Evolutionary conservation across 2,329 filamentous ascomycete genomes (phyloP), one percentile per base, ranked within the genome.

Genomic region (Dactylellina leptospora): DNA sequence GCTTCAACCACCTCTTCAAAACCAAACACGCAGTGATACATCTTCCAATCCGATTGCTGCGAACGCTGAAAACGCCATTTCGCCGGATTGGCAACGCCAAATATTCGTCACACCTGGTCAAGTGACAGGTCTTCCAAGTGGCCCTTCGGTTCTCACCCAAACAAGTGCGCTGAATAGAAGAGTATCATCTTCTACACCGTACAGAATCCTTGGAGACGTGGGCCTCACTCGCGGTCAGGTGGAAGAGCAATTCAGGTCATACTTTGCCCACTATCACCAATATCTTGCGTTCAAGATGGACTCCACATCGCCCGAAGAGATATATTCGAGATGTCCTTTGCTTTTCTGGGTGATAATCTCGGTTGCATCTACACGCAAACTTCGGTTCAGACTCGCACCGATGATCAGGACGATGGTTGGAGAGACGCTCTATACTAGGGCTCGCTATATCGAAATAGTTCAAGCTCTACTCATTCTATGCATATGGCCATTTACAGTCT

Each of bases 181-280:
- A 54, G 11, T 25, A 23, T 30, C 48, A 6, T 33, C 54, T 30
- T 53, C 47, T 8, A 63, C 59, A 9, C 59, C 59, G 5, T 63
- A 63, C 33, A 48, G 59, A 36, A 63, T 63, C 22, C 33, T 63
- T 18, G 59, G 59, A 33, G 59, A 63, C 47, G 59, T 63, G 8
- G 59, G 59, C 13, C 59, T 63, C 25, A 63, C 59, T 23, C 59
- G 48, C 11, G 59, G 59, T 9, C 59, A 63, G n/a, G 59, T 63
- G 2, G 59, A 63, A 4, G 59, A 63, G n/a, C 59, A 54, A 18
- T 63, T 63, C 36, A 54, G 59, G 33, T 25, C 59, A 44, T 63
- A 45, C 25, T 63, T 63, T 36, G 59, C 59, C 1, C 40, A 63
- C n/a, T 63, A 44, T 25, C 59, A 63, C n/a, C 59, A 63, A 33